These are phyloP conservation scores for Ambrosiella xylebori DNA, from an alignment of 2,329 filamentous ascomycete genomes.

Conservation along the genomic window DNA sequence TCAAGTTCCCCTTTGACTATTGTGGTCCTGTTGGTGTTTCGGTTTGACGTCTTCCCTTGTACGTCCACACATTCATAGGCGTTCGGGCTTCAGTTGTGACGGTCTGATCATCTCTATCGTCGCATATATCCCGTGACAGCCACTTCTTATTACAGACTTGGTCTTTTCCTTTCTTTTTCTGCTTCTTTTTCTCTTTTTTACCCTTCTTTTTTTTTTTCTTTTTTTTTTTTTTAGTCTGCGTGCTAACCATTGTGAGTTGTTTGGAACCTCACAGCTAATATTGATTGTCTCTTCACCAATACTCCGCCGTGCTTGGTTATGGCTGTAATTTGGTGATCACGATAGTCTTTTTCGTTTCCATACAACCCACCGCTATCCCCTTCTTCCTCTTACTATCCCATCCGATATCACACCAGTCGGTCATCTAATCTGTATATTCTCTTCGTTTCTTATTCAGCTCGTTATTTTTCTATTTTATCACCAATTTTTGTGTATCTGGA, in stretches of 20 bases:
- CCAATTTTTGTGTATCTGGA: slow-evolving; percentile 16
- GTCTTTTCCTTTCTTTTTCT: neutral
- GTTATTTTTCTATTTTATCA: neutral
- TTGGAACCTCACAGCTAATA: slow-evolving; percentile 4
- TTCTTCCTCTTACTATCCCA: neutral
- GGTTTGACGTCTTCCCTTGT: slow-evolving; percentile 1
- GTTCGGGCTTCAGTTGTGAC: neutral
- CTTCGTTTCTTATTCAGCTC: slow-evolving; percentile 3
- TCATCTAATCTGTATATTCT: neutral
- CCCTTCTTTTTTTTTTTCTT: slow-evolving; percentile 1
- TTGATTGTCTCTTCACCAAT: neutral
- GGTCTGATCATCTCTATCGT: neutral
- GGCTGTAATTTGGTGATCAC: neutral
- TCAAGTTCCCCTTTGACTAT: neutral
- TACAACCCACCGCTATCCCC: neutral
- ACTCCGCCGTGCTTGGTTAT: slow-evolving; percentile 3
- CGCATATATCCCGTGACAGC: neutral
- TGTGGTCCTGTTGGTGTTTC: slow-evolving; percentile 4
- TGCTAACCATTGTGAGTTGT: slow-evolving; percentile 4
- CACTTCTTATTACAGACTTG: neutral
- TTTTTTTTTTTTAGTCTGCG: slow-evolving; percentile 4
- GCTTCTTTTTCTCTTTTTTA: slow-evolving; percentile 1
- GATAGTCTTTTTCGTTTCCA: neutral
- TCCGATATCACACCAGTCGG: neutral
- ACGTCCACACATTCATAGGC: neutral